These are phyloP conservation scores for Marchantia paleacea DNA, from an alignment of 225 moss, liverwort and hornwort genomes.

Conservation along the genomic window DNA sequence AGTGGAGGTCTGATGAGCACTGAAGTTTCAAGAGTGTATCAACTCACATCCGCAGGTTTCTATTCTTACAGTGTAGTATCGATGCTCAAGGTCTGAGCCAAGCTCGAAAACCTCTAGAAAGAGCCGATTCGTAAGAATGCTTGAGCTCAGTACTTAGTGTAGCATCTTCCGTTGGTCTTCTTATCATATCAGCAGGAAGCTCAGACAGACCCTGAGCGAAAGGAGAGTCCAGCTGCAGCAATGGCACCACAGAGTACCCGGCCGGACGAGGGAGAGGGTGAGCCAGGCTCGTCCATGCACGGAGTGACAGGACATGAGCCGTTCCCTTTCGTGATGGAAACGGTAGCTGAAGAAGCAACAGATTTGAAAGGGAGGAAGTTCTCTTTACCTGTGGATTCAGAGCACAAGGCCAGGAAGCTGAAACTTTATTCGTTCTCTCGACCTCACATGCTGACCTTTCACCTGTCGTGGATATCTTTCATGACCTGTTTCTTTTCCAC, in stretches of 20 bases:
- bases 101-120: background rate
- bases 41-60: background rate
- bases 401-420: slow-evolving; percentile 73
- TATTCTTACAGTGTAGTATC: background rate
- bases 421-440: slow-evolving; percentile 50
- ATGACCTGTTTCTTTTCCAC: slow-evolving; percentile 74
- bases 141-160: background rate
- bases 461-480: slow-evolving; percentile 77
- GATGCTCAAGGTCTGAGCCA: background rate
- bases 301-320: slow-evolving; percentile 63
- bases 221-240: background rate
- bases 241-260: background rate
- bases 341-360: slow-evolving; percentile 20
- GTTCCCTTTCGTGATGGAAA: slow-evolving; percentile 45
- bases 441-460: slow-evolving; percentile 76
- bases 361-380: slow-evolving; percentile 35
- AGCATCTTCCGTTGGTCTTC: too few relatives aligned
- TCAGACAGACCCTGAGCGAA: background rate
- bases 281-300: slow-evolving; percentile 65
- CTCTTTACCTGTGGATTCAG: slow-evolving; percentile 60
- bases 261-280: slow-evolving; percentile 26
- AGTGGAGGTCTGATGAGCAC: background rate
- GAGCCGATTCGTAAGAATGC: background rate
- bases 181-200: background rate
- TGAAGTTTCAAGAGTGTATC: background rate